Conservation (phyloP, 257 asterid species). For the Rubia yunnanensis region DNA sequence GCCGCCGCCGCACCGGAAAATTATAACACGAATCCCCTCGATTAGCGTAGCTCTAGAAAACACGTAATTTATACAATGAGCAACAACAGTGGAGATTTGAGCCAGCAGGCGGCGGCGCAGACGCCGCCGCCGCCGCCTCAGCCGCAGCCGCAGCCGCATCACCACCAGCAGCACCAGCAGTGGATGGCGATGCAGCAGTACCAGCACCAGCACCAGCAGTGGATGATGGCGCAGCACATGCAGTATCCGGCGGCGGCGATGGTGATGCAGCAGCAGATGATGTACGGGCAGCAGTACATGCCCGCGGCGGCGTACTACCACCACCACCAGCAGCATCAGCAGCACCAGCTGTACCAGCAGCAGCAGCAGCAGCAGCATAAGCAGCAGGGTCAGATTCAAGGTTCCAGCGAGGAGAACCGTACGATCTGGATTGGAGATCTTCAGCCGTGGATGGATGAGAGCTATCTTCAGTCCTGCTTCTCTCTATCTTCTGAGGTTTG, state of each 20-base stretch:
- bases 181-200: conserved; percentile 1
- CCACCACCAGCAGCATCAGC: conserved; percentile 49
- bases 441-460: conserved; percentile 96
- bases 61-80: conserved; percentile 12
- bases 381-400: conserved; percentile 55
- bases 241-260: conserved; percentile 63
- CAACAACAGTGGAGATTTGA: conserved; percentile 89
- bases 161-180: conserved; percentile 54
- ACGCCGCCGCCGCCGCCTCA: conserved; percentile 39
- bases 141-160: conserved; percentile 33
- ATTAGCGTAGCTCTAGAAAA: no score
- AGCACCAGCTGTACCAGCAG: conserved; percentile 33
- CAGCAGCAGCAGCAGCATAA: conserved; percentile 31
- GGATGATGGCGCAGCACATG: conserved; percentile 93
- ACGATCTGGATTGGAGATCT: conserved; percentile 99
- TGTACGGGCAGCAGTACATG: conserved; percentile 74
- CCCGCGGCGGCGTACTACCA: conserved; percentile 80
- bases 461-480: conserved; percentile 73
- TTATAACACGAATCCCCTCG: no score
- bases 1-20: background rate
- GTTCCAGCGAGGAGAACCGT: conserved; percentile 62
- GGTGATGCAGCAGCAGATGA: conserved; percentile 82
- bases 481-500: conserved; percentile 69
- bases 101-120: conserved; percentile 46
- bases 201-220: conserved; percentile 75